Base-by-base conservation (phyloP, 2,329 filamentous ascomycete species). In the Phialemonium atrogriseum region DNA sequence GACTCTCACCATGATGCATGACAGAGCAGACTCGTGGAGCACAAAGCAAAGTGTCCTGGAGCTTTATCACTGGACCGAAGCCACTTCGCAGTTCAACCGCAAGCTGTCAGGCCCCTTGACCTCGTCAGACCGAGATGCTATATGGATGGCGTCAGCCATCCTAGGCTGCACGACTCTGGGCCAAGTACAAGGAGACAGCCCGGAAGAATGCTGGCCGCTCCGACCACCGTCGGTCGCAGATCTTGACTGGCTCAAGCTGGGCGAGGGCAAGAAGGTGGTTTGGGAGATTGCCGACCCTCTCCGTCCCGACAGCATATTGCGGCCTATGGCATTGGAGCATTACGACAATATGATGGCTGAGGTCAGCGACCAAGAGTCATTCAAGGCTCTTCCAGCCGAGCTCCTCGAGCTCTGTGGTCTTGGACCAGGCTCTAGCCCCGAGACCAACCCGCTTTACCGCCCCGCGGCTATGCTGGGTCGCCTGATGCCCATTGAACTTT, bases 181-280 rank as follows among this genome's bases (percentile, higher is more conserved):
- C 20, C 58, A 58, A 15, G 47, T 69, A 14, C 62, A 68, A 19
- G 53, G 56, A 1, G 37, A 45, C 1, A 51, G 54, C 0, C 54
- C 68, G 0, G 50, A 63, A 30, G 49, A 68, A 33, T 58, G 67
- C 3, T 81, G 75, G 75, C 76, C 76, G 1, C 51, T 80, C 2
- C 65, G 59, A 22, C 39, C 52, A 3, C 47, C 56, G 0, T 54
- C 54, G 1, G 37, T 54, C 1, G 44, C 52, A 1, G 70, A 77
- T 38, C 54, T 80, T 2, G 60, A 70, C 42, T 81, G 75, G 76
- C 46, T 80, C 3, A 66, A 58, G 30, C 62, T 80, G 47, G 64
- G 59, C 35, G 61, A 70, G 10, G 70, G 70, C 0, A 79, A 80
- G 49, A 62, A 58, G 32, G 58, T 61, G 4, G 55, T 79, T 1